Conservation (phyloP, 225 moss, liverwort and hornwort species). For the Rhytidiadelphus loreus region DNA sequence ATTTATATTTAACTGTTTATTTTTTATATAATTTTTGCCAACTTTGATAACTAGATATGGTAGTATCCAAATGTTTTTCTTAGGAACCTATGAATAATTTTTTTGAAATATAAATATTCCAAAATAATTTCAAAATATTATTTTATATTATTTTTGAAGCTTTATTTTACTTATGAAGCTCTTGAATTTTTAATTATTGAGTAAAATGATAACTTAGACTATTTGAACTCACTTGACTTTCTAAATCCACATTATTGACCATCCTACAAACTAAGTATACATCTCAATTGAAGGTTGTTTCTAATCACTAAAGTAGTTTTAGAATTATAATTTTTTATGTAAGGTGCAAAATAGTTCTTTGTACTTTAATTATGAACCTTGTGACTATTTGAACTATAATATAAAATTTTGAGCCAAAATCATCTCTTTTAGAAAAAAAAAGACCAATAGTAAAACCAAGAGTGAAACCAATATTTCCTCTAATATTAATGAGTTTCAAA, state of each 20-base stretch:
- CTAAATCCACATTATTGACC: background rate
- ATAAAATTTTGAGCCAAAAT: background rate
- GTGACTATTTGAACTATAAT: background rate
- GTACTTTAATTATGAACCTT: background rate
- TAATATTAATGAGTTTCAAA: background rate
- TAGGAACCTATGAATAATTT: too few relatives aligned
- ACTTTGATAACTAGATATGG: fast-evolving
- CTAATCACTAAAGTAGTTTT: background rate
- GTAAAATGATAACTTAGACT: background rate
- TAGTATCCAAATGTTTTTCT: background rate
- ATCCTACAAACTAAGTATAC: fast-evolving
- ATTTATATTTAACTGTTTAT: too few relatives aligned
- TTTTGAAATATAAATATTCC: background rate
- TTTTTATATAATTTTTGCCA: background rate
- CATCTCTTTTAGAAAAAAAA: background rate
- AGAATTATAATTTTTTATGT: too few relatives aligned
- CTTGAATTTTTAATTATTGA: background rate
- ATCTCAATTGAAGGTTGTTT: background rate
- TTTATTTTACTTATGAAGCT: background rate
- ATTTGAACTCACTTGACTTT: background rate
- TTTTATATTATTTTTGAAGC: background rate
- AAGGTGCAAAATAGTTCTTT: too few relatives aligned
- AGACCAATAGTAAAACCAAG: too few relatives aligned
- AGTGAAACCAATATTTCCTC: background rate
- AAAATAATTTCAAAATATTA: background rate